A percentile compares a stretch with the other conserved stretches of the same genome.
phyloP scores from a whole-genome alignment of 2,329 filamentous ascomycete species.

The Colletotrichum coccodes region DNA sequence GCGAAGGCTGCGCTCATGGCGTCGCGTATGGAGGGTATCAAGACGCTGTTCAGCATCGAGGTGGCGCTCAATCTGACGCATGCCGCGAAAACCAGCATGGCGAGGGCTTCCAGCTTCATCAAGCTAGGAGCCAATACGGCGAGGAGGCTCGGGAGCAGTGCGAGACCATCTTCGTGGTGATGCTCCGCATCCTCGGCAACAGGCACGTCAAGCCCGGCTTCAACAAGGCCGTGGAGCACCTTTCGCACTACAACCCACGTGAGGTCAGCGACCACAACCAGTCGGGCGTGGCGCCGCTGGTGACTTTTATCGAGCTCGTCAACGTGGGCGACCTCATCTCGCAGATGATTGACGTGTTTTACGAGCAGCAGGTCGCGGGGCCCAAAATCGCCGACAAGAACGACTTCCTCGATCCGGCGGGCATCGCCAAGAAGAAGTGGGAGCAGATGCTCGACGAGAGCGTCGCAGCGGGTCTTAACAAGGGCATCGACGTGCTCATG shows the following conservation, averaged over 20 bases:
- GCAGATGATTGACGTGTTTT: slow-evolving; percentile 99
- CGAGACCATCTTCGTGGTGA: slow-evolving; percentile 84
- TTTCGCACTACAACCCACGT: slow-evolving; percentile 90
- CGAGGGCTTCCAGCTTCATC: slow-evolving; percentile 86
- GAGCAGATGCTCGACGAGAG: slow-evolving; percentile 99
- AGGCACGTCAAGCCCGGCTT: slow-evolving; percentile 94
- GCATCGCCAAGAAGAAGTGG: slow-evolving; percentile 96
- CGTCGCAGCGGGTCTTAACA: slow-evolving; percentile 94
- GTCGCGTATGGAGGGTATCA: slow-evolving; percentile 91
- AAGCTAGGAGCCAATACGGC: slow-evolving; percentile 82
- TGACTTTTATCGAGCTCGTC: slow-evolving; percentile 96
- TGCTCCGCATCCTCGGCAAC: slow-evolving; percentile 86
- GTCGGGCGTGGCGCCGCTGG: slow-evolving; percentile 85
- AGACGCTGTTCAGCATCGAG: slow-evolving; percentile 95
- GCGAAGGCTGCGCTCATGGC: slow-evolving; percentile 99
- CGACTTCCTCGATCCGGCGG: slow-evolving; percentile 92
- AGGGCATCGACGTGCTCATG: slow-evolving; percentile 98
- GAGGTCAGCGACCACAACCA: slow-evolving; percentile 78
- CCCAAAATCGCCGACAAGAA: slow-evolving; percentile 88
- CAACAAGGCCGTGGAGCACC: slow-evolving; percentile 89
- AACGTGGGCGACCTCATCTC: slow-evolving; percentile 98
- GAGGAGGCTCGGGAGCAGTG: slow-evolving; percentile 90
- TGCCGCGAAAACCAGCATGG: slow-evolving; percentile 86
- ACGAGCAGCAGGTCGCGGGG: slow-evolving; percentile 89
- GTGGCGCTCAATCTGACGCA: slow-evolving; percentile 92